These are phyloP conservation scores for Coffea eugenioides DNA, from an alignment of 257 asterid species.

Conservation along the genomic window DNA sequence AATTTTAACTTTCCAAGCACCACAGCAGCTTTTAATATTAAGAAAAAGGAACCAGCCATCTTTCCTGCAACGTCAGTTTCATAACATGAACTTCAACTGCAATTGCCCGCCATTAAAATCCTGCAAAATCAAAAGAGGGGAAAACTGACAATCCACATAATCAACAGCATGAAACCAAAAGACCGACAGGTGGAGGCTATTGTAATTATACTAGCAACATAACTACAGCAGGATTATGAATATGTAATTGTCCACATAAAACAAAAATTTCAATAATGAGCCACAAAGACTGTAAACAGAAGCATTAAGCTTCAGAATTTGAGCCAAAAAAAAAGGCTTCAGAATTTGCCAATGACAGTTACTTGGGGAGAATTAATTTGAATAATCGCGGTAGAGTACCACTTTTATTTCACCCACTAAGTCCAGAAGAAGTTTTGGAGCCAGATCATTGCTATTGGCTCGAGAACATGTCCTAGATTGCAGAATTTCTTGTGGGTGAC, in stretches of 20 bases:
- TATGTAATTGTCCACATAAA: not conserved
- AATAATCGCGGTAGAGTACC: not conserved
- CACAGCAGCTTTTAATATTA: not conserved
- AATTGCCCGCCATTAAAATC: not conserved
- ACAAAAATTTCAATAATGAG: not conserved
- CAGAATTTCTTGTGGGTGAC: not conserved
- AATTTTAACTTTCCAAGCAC: not conserved
- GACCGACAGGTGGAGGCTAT: not conserved
- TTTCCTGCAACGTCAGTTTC: not conserved
- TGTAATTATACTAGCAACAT: not conserved
- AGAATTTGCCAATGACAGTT: not conserved
- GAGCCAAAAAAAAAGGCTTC: no score
- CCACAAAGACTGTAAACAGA: not conserved
- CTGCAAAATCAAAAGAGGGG: not conserved
- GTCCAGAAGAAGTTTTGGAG: not conserved
- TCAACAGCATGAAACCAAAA: not conserved
- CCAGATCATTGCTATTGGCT: no score
- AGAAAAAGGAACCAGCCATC: not conserved
- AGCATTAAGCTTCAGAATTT: not conserved
- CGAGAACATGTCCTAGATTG: not conserved
- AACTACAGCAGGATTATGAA: no score
- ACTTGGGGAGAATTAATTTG: not conserved
- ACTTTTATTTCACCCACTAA: no score
- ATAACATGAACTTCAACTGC: not conserved
- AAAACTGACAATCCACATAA: not conserved